Percentiles rank a stretch among this genome's conserved stretches.
These are phyloP conservation scores for Xerocomus nothofagi DNA, from an alignment of 1,284 basidiomycete genomes.

Conservation along the genomic window DNA sequence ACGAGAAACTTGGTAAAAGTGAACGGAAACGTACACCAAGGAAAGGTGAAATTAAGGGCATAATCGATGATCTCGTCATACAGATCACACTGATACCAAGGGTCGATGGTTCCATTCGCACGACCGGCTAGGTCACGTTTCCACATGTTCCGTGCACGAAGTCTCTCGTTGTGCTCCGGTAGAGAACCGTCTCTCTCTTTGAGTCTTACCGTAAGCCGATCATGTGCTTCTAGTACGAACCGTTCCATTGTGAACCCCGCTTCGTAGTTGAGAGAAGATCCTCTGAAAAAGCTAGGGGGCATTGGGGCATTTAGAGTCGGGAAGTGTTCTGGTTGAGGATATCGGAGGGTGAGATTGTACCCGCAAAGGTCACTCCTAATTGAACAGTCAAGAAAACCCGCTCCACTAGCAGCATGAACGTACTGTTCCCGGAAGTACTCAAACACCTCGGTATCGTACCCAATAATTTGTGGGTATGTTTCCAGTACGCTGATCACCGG, in stretches of 20 bases:
- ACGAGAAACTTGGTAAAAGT: not conserved
- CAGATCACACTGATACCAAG: conserved; percentile 58
- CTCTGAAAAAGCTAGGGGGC: conserved; percentile 14
- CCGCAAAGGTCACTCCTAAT: conserved; percentile 63
- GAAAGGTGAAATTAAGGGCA: conserved; percentile 59
- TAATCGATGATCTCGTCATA: conserved; percentile 55
- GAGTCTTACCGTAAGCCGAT: not conserved
- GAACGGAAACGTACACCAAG: conserved; percentile 54
- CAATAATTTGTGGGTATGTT: conserved; percentile 46
- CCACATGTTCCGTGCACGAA: conserved; percentile 30
- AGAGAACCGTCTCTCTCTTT: not conserved
- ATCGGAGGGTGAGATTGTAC: conserved; percentile 68
- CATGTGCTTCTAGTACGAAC: conserved; percentile 16
- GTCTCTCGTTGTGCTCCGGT: conserved; percentile 7
- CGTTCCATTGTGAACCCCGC: conserved; percentile 8
- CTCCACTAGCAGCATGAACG: not conserved
- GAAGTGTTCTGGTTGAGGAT: conserved; percentile 60
- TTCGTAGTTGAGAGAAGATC: conserved; percentile 14
- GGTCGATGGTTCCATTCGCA: conserved; percentile 53
- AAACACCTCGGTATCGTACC: conserved; percentile 57
- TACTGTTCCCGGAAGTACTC: conserved; percentile 69
- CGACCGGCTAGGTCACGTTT: conserved; percentile 48
- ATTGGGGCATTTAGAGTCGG: conserved; percentile 41
- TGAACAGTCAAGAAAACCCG: not conserved
- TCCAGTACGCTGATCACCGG: conserved; percentile 60